These are phyloP conservation scores for Agaricus subrufescens DNA, from an alignment of 768 basidiomycete species.

Conservation along the genomic window DNA sequence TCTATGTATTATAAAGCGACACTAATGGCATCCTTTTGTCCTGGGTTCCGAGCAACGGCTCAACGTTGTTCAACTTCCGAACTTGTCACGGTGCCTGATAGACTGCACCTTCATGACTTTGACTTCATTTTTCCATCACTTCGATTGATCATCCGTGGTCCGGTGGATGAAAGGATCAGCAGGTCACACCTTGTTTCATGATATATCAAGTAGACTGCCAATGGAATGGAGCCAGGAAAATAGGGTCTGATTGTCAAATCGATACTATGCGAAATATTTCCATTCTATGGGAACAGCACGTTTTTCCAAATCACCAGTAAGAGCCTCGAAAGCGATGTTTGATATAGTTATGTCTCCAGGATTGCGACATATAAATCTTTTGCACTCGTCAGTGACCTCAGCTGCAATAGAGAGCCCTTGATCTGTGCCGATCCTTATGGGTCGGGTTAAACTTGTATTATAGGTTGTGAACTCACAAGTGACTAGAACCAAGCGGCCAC, in stretches of 20 bases:
- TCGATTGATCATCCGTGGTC: too few relatives aligned
- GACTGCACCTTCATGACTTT: too few relatives aligned
- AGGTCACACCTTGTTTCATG: too few relatives aligned
- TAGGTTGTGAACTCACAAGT: conserved; percentile 13
- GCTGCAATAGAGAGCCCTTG: conserved; percentile 19
- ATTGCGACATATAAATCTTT: conserved; percentile 15
- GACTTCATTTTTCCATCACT: too few relatives aligned
- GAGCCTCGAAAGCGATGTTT: conserved; percentile 19
- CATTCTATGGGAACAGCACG: conserved; percentile 22
- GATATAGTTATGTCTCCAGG: conserved; percentile 23
- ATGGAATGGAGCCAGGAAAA: neutral
- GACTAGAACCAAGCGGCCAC: conserved; percentile 9
- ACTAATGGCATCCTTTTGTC: too few relatives aligned
- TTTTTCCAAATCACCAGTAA: conserved; percentile 18
- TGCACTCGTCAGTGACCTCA: conserved; percentile 23
- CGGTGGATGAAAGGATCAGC: too few relatives aligned
- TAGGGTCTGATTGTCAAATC: too few relatives aligned
- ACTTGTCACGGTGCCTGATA: too few relatives aligned
- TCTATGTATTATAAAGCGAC: too few relatives aligned
- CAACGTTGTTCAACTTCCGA: too few relatives aligned
- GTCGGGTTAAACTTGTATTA: neutral
- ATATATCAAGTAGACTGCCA: neutral
- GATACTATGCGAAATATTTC: conserved; percentile 17
- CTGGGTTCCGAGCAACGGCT: too few relatives aligned
- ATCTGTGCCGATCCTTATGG: conserved; percentile 13